A percentile compares a stretch with the other conserved stretches of the same genome.
These are phyloP conservation scores for Phytopythium kandeliae DNA, from an alignment of 352 stramenopile species.

Conservation along the genomic window DNA sequence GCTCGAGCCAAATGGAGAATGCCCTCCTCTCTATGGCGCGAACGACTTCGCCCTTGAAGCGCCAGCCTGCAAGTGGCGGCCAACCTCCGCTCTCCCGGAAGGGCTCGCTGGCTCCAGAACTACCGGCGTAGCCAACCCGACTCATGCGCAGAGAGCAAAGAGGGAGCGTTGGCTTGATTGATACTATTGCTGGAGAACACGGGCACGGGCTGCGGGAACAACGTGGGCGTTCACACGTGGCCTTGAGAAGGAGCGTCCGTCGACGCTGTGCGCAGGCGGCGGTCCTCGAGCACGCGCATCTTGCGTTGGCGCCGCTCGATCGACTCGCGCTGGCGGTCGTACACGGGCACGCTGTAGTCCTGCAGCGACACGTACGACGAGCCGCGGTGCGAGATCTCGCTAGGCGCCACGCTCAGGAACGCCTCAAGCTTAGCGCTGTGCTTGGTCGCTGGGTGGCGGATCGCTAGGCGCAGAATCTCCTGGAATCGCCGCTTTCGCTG, in stretches of 20 bases:
- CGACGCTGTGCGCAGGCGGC: conserved; percentile 28
- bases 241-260: background rate
- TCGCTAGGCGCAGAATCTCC: conserved; percentile 74
- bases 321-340: conserved; percentile 68
- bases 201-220: background rate
- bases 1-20: no score
- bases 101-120: no score
- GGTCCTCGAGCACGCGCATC: conserved; percentile 58
- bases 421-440: conserved; percentile 54
- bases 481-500: conserved; percentile 79
- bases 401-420: conserved; percentile 68
- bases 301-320: conserved; percentile 75
- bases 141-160: no score
- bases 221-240: background rate
- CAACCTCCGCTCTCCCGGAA: no score
- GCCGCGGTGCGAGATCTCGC: conserved; percentile 62
- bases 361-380: conserved; percentile 80
- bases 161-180: conserved; percentile 1
- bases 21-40: no score
- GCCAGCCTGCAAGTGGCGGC: no score
- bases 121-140: no score
- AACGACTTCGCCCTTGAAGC: no score
- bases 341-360: conserved; percentile 72
- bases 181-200: background rate
- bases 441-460: conserved; percentile 68